phyloP scores from a whole-genome alignment of 2,329 filamentous ascomycete species.

The Lachnellula occidentalis region DNA sequence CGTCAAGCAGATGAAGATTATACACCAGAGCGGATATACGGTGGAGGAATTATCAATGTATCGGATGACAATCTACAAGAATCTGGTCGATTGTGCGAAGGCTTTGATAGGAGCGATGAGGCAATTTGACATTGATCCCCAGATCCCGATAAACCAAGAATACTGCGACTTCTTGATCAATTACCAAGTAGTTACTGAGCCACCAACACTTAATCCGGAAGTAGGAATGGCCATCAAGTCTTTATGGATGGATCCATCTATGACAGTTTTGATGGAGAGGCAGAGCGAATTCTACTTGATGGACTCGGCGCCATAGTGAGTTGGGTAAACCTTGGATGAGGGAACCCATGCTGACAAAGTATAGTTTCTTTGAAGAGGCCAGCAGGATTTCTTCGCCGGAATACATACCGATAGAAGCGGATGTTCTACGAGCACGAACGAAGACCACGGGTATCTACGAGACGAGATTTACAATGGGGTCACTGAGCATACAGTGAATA shows the following conservation, averaged over 20 bases:
- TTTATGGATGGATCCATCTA: constrained; percentile 85
- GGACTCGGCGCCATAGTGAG: constrained; percentile 96
- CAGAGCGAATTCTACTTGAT: constrained; percentile 98
- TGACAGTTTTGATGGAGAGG: constrained; percentile 79
- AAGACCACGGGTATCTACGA: constrained; percentile 99
- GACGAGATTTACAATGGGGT: constrained; percentile 97
- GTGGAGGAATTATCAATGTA: constrained; percentile 91
- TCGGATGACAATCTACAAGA: constrained; percentile 96
- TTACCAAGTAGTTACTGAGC: constrained; percentile 86
- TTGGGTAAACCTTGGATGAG: not conserved
- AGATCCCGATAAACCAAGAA: constrained; percentile 63
- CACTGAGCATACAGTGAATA: constrained; percentile 94
- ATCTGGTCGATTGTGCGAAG: constrained; percentile 93
- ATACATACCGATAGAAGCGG: constrained; percentile 89
- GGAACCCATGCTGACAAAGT: constrained; percentile 13
- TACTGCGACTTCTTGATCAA: constrained; percentile 76
- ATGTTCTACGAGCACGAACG: constrained; percentile 90
- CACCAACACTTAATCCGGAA: constrained; percentile 75
- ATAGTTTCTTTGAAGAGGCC: constrained; percentile 92
- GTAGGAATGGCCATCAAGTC: constrained; percentile 79
- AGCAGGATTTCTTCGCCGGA: constrained; percentile 75
- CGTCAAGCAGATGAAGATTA: constrained; percentile 99
- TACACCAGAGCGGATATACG: constrained; percentile 96
- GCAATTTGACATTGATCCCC: constrained; percentile 81
- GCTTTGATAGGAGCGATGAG: constrained; percentile 86